A percentile compares a stretch with the other conserved stretches of the same genome.
Evolutionary conservation across 2,329 filamentous ascomycete genomes (phyloP).

Genomic region (Apiospora koreana): DNA sequence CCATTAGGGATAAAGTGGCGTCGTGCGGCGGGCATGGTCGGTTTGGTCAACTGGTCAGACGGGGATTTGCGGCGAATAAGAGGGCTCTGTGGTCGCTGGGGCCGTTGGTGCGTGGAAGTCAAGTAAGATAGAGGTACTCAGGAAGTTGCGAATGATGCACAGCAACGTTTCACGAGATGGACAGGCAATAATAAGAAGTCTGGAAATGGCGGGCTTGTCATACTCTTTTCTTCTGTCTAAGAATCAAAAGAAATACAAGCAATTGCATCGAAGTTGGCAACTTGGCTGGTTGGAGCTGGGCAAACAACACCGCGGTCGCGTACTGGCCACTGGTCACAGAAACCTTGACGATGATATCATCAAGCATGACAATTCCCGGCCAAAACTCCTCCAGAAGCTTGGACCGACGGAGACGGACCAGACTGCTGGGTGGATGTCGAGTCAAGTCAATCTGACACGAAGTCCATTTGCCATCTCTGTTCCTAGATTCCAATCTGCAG

Average conservation of each 20-base stretch:
- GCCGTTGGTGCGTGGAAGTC: neutral
- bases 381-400: neutral
- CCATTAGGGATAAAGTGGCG: neutral
- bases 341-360: slow-evolving; percentile 1
- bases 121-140: neutral
- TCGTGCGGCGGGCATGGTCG: neutral
- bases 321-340: neutral
- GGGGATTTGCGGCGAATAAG: neutral
- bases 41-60: neutral
- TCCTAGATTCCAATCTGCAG: neutral
- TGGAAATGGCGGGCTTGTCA: neutral
- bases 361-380: neutral
- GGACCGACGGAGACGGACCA: neutral
- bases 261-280: neutral
- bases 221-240: neutral
- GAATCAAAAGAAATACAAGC: neutral
- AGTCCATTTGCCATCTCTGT: neutral
- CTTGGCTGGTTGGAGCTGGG: neutral
- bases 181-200: neutral
- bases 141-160: neutral
- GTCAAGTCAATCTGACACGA: neutral
- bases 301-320: slow-evolving; percentile 6
- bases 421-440: neutral
- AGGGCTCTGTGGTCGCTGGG: neutral
- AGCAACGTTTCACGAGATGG: neutral